Percentiles rank a stretch among this genome's conserved stretches.
phyloP scores from a whole-genome alignment of 176 grass and related monocot species.

The Luzula sylvatica region DNA sequence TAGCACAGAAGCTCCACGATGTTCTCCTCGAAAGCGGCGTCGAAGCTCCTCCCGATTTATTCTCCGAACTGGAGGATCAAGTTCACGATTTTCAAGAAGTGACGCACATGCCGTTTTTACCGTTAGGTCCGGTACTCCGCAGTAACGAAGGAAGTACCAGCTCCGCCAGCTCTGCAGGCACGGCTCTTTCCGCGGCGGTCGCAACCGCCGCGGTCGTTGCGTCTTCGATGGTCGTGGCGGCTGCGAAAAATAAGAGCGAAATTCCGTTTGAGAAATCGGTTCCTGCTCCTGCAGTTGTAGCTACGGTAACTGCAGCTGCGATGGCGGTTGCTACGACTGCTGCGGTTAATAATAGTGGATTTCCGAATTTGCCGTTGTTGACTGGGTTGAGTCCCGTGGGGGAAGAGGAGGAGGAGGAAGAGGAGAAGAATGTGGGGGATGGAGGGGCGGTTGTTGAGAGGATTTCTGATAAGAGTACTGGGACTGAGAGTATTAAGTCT shows the following conservation, averaged over 20 bases:
- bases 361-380: slow-evolving; percentile 40
- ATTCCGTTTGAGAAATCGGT: slow-evolving; percentile 73
- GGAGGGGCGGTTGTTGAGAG: slow-evolving; percentile 46
- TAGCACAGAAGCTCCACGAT: slow-evolving; percentile 89
- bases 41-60: slow-evolving; percentile 77
- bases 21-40: slow-evolving; percentile 96
- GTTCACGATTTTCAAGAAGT: too few relatives aligned
- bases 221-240: slow-evolving; percentile 92
- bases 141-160: slow-evolving; percentile 27
- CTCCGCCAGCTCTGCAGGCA: too few relatives aligned
- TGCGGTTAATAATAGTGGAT: slow-evolving; percentile 49
- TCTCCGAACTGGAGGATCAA: slow-evolving; percentile 49
- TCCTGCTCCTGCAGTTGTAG: slow-evolving; percentile 49
- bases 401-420: slow-evolving; percentile 34
- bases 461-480: slow-evolving; percentile 65
- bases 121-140: slow-evolving; percentile 41
- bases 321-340: slow-evolving; percentile 78
- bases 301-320: slow-evolving; percentile 86
- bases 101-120: slow-evolving; percentile 46
- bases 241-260: slow-evolving; percentile 66
- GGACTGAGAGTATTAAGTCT: slow-evolving; percentile 78
- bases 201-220: slow-evolving; percentile 97
- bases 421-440: slow-evolving; percentile 31
- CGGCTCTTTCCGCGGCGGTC: slow-evolving; percentile 51
- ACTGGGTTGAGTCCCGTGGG: slow-evolving; percentile 31